Evolutionary conservation across 1,284 basidiomycete species (phyloP).

Genomic region (Phylloporus sp.): DNA sequence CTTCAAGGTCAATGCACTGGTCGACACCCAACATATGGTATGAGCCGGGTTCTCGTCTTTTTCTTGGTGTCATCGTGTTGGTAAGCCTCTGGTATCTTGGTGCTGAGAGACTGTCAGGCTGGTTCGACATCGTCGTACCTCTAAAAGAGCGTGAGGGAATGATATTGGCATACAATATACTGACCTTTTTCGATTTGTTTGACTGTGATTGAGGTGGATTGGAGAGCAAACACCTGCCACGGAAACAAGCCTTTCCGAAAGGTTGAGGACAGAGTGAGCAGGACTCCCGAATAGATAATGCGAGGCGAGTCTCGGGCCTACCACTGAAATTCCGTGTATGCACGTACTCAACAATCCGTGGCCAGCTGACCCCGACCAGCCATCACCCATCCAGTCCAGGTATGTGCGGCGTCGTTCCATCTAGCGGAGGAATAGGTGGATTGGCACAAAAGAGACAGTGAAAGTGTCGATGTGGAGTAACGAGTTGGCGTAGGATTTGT

Average conservation of each 20-base stretch:
- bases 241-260: constrained; percentile 47
- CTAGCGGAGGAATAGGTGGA: too few relatives aligned
- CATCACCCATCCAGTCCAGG: too few relatives aligned
- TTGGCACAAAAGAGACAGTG: too few relatives aligned
- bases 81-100: constrained; percentile 65
- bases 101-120: constrained; percentile 65
- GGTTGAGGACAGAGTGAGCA: constrained; percentile 39
- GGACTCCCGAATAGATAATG: too few relatives aligned
- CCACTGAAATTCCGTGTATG: too few relatives aligned
- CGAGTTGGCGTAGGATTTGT: too few relatives aligned
- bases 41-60: constrained; percentile 69
- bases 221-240: constrained; percentile 41
- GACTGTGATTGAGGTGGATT: constrained; percentile 14
- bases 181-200: constrained; percentile 82
- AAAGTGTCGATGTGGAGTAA: too few relatives aligned
- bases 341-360: too few relatives aligned
- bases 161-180: constrained; percentile 17
- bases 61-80: constrained; percentile 73
- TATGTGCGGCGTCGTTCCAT: too few relatives aligned
- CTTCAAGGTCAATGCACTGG: constrained; percentile 47
- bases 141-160: constrained; percentile 40
- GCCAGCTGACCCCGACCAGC: too few relatives aligned
- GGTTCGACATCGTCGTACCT: constrained; percentile 68
- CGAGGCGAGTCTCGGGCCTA: too few relatives aligned
- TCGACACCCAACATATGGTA: constrained; percentile 67